Conservation (phyloP, 2,329 filamentous ascomycete species). For the Aspergillus thermomutatus region DNA sequence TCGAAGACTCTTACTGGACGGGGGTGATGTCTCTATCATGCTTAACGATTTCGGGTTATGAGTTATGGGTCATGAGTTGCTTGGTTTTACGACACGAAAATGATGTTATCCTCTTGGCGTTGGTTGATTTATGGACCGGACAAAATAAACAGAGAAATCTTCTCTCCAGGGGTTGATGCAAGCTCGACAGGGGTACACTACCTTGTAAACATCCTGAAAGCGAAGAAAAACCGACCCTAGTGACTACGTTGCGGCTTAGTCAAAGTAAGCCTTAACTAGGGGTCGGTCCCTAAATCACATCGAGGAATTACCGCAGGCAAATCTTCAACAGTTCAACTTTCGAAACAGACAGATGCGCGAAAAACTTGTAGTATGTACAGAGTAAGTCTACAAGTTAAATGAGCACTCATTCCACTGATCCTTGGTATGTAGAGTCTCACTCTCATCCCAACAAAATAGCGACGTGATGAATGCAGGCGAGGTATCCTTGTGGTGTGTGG, state of each 20-base stretch:
- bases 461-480: background rate
- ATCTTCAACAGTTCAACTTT: background rate
- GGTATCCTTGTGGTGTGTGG: background rate
- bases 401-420: background rate
- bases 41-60: background rate
- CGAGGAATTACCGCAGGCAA: background rate
- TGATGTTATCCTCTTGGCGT: background rate
- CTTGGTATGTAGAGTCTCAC: background rate
- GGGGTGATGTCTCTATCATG: background rate
- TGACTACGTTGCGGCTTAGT: too few species aligned
- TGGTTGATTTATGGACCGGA: background rate
- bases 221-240: background rate
- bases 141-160: background rate
- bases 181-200: background rate
- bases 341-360: background rate
- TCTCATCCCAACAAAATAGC: background rate
- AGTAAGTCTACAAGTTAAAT: background rate
- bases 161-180: background rate
- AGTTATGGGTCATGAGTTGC: background rate
- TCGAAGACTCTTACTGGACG: slow-evolving; percentile 20
- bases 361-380: background rate
- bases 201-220: background rate
- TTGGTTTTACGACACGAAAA: background rate
- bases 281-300: background rate
- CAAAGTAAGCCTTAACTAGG: too few species aligned